Base-by-base conservation (phyloP, 2,329 filamentous ascomycete genomes). In the Alternaria atra region DNA sequence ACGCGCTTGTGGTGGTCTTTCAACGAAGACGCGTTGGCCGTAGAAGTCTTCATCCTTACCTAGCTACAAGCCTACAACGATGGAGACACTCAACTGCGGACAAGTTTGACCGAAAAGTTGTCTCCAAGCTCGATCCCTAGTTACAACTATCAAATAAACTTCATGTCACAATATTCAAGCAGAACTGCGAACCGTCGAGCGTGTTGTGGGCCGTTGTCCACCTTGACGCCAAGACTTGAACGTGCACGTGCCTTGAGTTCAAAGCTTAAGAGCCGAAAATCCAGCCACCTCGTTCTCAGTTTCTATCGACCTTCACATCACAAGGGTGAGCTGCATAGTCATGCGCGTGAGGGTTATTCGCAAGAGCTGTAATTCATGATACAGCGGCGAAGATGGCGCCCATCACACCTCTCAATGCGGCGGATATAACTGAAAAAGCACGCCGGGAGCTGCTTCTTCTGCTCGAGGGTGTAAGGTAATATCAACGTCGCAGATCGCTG, bases 371-470 rank as follows among this genome's bases (percentile, higher is more conserved):
- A 61, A 53, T 37, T 43, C 58, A 61, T 61, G 58, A 58, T 52
- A 58, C 54, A 61, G 54, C 23, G 47, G 48, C 39, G 44, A 63
- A 12, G 39, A 92, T 92, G 90, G 88, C 88, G 82, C 89, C 89
- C 81, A 86, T 87, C 80, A 83, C 80, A 68, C 87, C 86, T 75
- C 92, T 95, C 78, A 90, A 89, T 79, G 87, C 90, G 61, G 88
- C 91, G 71, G 88, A 93, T 75, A 88, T 95, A 77, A 89, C 87
- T 74, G 90, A 91, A 67, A 93, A 91, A 81, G 91, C 93, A 68
- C 90, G 93, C 64, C 93, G 93, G 79, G 93, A 97, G 78, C 85
- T 99, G 68, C 86, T 99, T 70, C 90, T 91, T 80, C 89, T 98
- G 71, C 90, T 99, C 64, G 94, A 98, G 87, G 90, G 91, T 80